Evolutionary conservation across 345 rosid species (phyloP).

Genomic region (Dipteronia dyeriana): DNA sequence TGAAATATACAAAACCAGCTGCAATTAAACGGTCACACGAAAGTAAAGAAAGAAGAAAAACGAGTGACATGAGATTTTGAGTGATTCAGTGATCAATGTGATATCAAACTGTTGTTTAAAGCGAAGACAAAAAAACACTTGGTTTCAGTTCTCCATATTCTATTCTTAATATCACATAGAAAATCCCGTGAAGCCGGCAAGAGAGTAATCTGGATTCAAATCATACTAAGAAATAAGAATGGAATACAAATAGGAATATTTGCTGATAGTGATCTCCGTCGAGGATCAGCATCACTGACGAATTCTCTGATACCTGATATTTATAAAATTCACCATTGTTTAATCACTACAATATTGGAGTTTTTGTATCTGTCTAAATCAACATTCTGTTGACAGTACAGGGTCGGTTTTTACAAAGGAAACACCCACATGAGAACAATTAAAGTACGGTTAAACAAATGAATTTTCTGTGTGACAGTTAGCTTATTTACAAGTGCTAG

Average conservation of each 20-base stretch:
- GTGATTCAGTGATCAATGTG: too few relatives aligned
- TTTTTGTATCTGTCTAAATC: neutral
- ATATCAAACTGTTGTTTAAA: too few relatives aligned
- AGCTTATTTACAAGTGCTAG: neutral
- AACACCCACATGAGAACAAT: neutral
- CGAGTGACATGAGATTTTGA: too few relatives aligned
- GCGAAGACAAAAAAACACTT: too few relatives aligned
- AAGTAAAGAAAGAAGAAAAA: too few relatives aligned
- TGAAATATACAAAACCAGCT: too few relatives aligned
- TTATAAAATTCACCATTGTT: neutral
- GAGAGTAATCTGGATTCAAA: neutral
- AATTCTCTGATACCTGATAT: neutral
- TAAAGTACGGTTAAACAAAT: neutral
- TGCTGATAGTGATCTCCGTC: neutral
- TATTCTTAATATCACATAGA: too few relatives aligned
- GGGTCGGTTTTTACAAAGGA: neutral
- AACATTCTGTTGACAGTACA: neutral
- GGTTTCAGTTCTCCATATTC: too few relatives aligned
- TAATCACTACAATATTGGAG: neutral
- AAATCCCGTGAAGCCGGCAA: too few relatives aligned
- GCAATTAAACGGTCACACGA: too few relatives aligned
- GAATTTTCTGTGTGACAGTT: neutral
- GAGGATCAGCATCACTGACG: neutral
- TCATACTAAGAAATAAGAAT: neutral
- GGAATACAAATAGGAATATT: neutral